Evolutionary conservation across 2,329 filamentous ascomycete species (phyloP).

Genomic region (Macrophomina phaseolina): DNA sequence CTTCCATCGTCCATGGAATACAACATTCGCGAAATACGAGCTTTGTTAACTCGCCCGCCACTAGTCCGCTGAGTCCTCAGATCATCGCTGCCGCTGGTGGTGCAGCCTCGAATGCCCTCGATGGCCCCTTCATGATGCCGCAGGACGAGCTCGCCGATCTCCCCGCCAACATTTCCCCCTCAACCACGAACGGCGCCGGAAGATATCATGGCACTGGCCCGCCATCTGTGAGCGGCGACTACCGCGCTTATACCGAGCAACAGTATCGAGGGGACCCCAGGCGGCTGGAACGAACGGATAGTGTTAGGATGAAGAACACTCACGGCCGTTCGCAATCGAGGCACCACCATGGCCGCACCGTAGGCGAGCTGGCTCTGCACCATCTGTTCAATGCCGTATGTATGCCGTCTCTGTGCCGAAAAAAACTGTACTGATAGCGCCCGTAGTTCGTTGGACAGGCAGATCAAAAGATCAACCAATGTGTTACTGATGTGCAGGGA

Average conservation of each 20-base stretch:
- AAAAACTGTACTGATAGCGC: slow-evolving; percentile 26
- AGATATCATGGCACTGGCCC: slow-evolving; percentile 28
- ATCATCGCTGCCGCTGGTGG: slow-evolving; percentile 66
- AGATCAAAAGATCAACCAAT: slow-evolving; percentile 94
- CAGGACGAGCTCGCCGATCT: slow-evolving; percentile 47
- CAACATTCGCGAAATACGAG: slow-evolving; percentile 92
- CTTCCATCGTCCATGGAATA: slow-evolving; percentile 94
- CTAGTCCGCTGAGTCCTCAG: slow-evolving; percentile 86
- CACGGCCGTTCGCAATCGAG: slow-evolving; percentile 74
- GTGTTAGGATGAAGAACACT: slow-evolving; percentile 69
- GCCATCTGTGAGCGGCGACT: slow-evolving; percentile 30
- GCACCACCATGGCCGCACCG: slow-evolving; percentile 77
- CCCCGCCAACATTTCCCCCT: slow-evolving; percentile 39
- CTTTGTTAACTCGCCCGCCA: slow-evolving; percentile 73
- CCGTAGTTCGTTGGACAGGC: slow-evolving; percentile 86
- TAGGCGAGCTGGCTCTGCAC: slow-evolving; percentile 97
- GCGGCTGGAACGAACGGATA: slow-evolving; percentile 54
- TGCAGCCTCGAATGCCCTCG: slow-evolving; percentile 35
- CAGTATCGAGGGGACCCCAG: slow-evolving; percentile 29
- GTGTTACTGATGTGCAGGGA: slow-evolving; percentile 78
- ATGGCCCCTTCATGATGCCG: slow-evolving; percentile 47
- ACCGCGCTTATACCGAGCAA: slow-evolving; percentile 27
- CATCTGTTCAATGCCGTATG: slow-evolving; percentile 88
- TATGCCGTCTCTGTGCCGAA: not conserved
- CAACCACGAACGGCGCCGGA: slow-evolving; percentile 29